Evolutionary conservation across 2,329 filamentous ascomycete genomes (phyloP).

Genomic region (Grosmannia penicillata): DNA sequence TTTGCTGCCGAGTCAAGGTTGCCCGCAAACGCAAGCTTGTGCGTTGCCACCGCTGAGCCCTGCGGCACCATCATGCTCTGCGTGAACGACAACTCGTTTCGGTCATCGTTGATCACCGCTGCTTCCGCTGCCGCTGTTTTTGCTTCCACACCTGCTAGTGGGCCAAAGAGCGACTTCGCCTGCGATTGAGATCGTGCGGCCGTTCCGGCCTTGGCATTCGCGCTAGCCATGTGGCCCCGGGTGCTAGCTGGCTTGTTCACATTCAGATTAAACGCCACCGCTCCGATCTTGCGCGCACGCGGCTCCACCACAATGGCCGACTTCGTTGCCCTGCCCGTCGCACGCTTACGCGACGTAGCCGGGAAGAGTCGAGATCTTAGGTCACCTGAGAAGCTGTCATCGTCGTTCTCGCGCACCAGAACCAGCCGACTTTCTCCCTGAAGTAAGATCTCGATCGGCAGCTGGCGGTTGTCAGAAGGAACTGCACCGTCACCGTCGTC

Average conservation of each 20-base stretch:
- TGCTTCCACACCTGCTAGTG: background rate
- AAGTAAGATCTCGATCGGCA: constrained; percentile 38
- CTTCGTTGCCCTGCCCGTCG: constrained; percentile 18
- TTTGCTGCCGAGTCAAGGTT: constrained; percentile 39
- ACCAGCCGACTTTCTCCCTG: constrained; percentile 41
- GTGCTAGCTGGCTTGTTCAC: constrained; percentile 19
- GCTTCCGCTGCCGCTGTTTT: background rate
- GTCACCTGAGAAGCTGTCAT: constrained; percentile 12
- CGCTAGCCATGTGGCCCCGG: constrained; percentile 6
- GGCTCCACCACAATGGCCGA: constrained; percentile 42
- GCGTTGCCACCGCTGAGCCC: constrained; percentile 3
- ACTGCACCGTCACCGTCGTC: constrained; percentile 15
- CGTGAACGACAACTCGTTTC: constrained; percentile 14
- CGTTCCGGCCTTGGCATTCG: too few species aligned
- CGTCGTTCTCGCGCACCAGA: constrained; percentile 35
- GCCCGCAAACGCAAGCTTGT: constrained; percentile 31
- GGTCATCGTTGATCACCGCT: constrained; percentile 11
- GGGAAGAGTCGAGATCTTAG: constrained; percentile 15
- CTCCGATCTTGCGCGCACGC: constrained; percentile 23
- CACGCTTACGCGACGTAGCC: constrained; percentile 25
- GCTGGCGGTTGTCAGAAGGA: constrained; percentile 1
- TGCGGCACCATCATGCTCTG: constrained; percentile 12
- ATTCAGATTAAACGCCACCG: constrained; percentile 35
- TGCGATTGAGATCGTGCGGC: too few species aligned
- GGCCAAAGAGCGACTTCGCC: constrained; percentile 7